Conservation (phyloP, 2,329 filamentous ascomycete species). For the Colletotrichum tofieldiae region DNA sequence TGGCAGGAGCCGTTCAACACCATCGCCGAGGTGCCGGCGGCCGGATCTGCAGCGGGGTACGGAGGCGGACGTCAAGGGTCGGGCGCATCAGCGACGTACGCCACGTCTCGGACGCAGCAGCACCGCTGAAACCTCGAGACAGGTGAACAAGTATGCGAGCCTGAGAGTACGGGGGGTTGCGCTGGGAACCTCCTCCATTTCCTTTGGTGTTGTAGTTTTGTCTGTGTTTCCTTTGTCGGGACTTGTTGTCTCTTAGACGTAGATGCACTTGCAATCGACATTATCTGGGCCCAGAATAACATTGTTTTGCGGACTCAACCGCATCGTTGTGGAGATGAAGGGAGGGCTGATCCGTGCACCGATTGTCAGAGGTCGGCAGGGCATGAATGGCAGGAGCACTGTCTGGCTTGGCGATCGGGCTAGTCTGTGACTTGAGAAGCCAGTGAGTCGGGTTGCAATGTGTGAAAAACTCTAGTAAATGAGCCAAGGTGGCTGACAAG, state of each 20-base stretch:
- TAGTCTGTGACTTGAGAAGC: conserved; percentile 1
- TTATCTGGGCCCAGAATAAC: not conserved
- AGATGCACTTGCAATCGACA: conserved; percentile 5
- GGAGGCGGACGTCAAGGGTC: conserved; percentile 16
- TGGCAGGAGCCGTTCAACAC: conserved; percentile 39
- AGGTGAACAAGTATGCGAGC: not conserved
- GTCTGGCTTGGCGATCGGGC: conserved; percentile 7
- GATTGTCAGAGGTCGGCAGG: not conserved
- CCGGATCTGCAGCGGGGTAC: conserved; percentile 15
- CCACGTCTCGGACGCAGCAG: conserved; percentile 33
- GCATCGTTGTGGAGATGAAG: conserved; percentile 1
- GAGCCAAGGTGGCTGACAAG: conserved; percentile 7
- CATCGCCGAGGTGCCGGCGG: conserved; percentile 37
- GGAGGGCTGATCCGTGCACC: not conserved
- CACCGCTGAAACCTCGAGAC: conserved; percentile 8
- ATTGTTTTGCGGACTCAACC: not conserved
- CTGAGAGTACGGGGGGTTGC: not conserved
- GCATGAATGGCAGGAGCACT: not conserved
- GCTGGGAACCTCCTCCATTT: not conserved
- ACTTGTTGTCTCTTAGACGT: not conserved
- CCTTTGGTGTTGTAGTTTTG: not conserved
- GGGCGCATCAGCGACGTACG: conserved; percentile 29
- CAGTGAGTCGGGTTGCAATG: not conserved
- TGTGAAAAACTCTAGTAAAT: conserved; percentile 2
- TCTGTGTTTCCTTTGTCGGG: not conserved